These are phyloP conservation scores for Micromonas pusilla DNA, from an alignment of 139 green algal genomes.

Conservation along the genomic window DNA sequence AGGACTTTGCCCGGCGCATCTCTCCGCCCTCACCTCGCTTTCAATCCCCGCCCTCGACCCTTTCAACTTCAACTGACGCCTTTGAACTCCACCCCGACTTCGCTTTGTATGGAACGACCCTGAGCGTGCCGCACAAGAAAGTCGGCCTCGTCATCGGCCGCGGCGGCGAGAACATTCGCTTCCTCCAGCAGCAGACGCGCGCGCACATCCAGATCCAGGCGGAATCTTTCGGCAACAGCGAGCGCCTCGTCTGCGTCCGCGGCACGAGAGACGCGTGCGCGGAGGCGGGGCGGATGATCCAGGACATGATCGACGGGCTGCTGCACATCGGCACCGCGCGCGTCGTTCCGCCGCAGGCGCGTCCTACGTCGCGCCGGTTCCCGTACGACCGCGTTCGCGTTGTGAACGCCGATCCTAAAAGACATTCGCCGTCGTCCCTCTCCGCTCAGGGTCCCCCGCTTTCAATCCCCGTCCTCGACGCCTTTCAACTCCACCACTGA, in stretches of 20 bases:
- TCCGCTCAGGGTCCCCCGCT: no score
- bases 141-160: slow-evolving; percentile 23
- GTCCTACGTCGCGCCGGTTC: neutral
- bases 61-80: no score
- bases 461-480: no score
- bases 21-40: no score
- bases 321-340: neutral
- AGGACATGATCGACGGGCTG: neutral
- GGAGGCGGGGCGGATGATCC: slow-evolving; percentile 11
- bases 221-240: neutral
- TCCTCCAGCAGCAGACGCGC: neutral
- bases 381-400: no score
- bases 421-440: no score
- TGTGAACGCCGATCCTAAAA: no score
- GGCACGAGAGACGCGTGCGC: neutral
- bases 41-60: no score
- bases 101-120: no score
- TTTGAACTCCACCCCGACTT: no score
- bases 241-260: neutral
- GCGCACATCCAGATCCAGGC: slow-evolving; percentile 10
- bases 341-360: neutral
- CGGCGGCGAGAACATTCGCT: slow-evolving; percentile 13
- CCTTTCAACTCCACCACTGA: no score
- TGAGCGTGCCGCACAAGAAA: slow-evolving; percentile 15
- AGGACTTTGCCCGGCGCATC: no score